Evolutionary conservation across 768 basidiomycete genomes (phyloP), one percentile per base, ranked within the genome.

Genomic region (Cystoderma amianthinum): DNA sequence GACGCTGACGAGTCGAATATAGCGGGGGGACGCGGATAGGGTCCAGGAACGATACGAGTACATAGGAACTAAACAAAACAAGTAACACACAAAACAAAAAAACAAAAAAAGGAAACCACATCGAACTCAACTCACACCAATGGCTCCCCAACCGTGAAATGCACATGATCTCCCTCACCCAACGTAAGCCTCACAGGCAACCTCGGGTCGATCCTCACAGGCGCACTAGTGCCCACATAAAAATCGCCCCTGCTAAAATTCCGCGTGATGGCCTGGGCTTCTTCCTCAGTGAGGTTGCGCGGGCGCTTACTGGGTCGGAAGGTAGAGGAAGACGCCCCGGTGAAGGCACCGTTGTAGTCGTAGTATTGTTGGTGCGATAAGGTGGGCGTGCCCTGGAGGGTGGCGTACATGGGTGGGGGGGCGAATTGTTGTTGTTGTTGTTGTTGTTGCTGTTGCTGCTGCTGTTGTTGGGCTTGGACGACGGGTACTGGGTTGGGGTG

Each of bases 211-310:
- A 89, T 88, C 50, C 84, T 78, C 34, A 89, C 83, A 6, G 86
- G 86, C 1, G 85, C 86, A 49, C 82, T 86, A 25, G 69, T 78
- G 41, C 85, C 86, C 39, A 89, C 82, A 52, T 79, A 89, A 58
- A 89, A 89, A 56, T 89, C 85, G 3, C 86, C 86, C 39, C 86
- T 76, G 46, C 68, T 81, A 51, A 85, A 89, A 52, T 85, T 86
- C 57, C 85, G 76, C 1, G 85, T 85, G 63, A 89, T 88, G 22
- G 85, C 85, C 9, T 84, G 83, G 2, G 86, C 75, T 58, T 89
- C 86, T 47, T 89, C 85, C 49, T 89, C 86, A 2, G 86, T 89
- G 41, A 89, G 77, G 34, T 75, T 78, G 48, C 86, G 80, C 21
- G 85, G 81, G 19, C 86, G 80, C 57, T 89, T 89, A 52, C 66